Percentiles rank a stretch among this genome's conserved stretches.
phyloP scores from a whole-genome alignment of 805 yeast genomes.

The Lachancea nothofagi region DNA sequence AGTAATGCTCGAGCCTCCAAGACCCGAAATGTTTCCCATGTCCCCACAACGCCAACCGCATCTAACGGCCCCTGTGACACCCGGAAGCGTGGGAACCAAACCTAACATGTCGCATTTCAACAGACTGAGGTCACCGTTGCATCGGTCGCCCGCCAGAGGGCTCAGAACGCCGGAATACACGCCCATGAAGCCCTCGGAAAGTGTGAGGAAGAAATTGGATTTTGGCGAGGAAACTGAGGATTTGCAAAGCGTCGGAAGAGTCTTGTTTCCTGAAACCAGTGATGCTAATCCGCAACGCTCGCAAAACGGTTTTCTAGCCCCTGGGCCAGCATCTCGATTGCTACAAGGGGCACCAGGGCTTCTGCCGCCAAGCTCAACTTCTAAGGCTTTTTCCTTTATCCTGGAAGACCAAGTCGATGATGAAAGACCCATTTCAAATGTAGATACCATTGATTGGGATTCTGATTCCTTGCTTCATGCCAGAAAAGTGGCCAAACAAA shows the following conservation, averaged over 20 bases:
- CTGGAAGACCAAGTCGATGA: neutral
- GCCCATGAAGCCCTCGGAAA: conserved; percentile 17
- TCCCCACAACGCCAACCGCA: conserved; percentile 3
- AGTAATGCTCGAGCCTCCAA: conserved; percentile 1
- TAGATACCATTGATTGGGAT: neutral
- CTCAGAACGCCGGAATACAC: conserved; percentile 32
- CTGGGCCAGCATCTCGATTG: neutral
- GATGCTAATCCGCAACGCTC: neutral
- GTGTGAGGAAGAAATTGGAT: conserved; percentile 10
- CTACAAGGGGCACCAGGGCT: conserved; percentile 3
- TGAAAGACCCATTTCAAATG: neutral
- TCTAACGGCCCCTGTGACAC: conserved; percentile 8
- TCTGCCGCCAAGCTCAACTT: neutral
- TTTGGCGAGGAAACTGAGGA: conserved; percentile 12
- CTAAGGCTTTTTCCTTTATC: conserved; percentile 1
- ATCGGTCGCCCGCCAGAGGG: conserved; percentile 19
- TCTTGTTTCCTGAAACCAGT: conserved; percentile 21
- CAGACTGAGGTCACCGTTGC: conserved; percentile 8
- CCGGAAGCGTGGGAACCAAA: conserved; percentile 11
- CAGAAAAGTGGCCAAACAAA: conserved; percentile 16
- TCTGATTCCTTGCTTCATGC: neutral
- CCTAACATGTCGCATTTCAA: conserved; percentile 1
- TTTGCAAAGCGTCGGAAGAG: conserved; percentile 21
- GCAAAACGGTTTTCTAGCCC: conserved; percentile 3
- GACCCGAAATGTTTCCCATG: conserved; percentile 1